Conservation (phyloP, 352 stramenopile genomes). For the Phytophthora idaei region DNA sequence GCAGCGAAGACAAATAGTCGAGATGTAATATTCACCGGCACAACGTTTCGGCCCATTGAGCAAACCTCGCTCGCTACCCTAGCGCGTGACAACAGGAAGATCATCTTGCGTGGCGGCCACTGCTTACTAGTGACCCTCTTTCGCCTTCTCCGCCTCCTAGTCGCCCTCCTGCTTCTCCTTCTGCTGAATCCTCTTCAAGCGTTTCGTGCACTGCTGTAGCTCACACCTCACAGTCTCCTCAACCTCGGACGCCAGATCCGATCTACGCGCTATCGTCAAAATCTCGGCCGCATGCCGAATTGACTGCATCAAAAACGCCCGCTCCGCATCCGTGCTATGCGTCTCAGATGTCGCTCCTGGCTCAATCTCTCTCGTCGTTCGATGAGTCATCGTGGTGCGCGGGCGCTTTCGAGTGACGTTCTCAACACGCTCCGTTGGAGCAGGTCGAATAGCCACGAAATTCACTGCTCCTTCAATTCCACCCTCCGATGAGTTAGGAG, state of each 20-base stretch:
- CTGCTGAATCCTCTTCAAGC: constrained; percentile 27
- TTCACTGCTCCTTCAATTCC: background rate
- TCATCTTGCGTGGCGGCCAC: too few relatives aligned
- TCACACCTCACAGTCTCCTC: constrained; percentile 19
- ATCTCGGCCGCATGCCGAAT: constrained; percentile 18
- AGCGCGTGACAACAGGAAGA: background rate
- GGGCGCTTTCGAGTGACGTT: constrained; percentile 3
- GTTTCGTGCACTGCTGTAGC: constrained; percentile 21
- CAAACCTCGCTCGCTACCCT: background rate
- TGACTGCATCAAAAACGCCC: constrained; percentile 22
- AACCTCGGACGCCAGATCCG: constrained; percentile 11
- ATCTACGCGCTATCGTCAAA: constrained; percentile 14
- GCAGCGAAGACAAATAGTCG: too few relatives aligned
- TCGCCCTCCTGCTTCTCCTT: constrained; percentile 1
- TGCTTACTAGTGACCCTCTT: constrained; percentile 1
- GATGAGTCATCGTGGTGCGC: background rate
- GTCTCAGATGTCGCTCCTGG: background rate
- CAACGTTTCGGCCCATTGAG: background rate
- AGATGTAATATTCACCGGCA: too few relatives aligned
- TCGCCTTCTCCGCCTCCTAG: constrained; percentile 3
- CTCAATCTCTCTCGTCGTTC: constrained; percentile 1
- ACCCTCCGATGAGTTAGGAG: background rate
- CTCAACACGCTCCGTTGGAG: constrained; percentile 1
- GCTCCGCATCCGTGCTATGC: background rate
- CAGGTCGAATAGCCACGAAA: background rate